Evolutionary conservation across 768 basidiomycete genomes (phyloP).

Genomic region (Termitomyces sp.): DNA sequence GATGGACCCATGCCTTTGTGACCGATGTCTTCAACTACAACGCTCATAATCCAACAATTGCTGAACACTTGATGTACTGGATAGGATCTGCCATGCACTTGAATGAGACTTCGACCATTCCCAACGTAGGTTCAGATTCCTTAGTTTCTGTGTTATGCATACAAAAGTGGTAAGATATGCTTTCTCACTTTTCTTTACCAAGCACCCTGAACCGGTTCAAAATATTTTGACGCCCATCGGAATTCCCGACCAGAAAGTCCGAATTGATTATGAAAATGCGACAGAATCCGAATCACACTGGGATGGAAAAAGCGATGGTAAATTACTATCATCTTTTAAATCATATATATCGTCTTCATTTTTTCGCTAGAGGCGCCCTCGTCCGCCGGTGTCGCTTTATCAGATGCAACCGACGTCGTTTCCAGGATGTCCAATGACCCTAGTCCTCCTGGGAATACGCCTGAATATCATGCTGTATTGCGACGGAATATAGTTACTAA

Average conservation of each 20-base stretch:
- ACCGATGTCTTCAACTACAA: slow-evolving; percentile 41
- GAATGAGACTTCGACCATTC: slow-evolving; percentile 26
- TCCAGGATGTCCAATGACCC: slow-evolving; percentile 4
- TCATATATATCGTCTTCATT: not conserved
- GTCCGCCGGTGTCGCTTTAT: slow-evolving; percentile 26
- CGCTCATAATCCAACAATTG: slow-evolving; percentile 39
- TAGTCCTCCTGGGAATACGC: not conserved
- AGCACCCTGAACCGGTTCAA: slow-evolving; percentile 40
- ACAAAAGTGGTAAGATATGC: slow-evolving; percentile 8
- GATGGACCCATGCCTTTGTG: slow-evolving; percentile 51
- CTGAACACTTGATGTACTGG: slow-evolving; percentile 54
- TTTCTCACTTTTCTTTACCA: slow-evolving; percentile 25
- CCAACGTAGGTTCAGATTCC: slow-evolving; percentile 37
- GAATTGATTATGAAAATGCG: slow-evolving; percentile 21
- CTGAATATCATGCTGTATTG: not conserved
- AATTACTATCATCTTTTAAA: slow-evolving; percentile 1
- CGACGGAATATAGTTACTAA: not conserved
- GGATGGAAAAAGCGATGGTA: slow-evolving; percentile 38
- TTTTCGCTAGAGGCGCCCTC: slow-evolving; percentile 26
- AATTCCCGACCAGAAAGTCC: slow-evolving; percentile 19
- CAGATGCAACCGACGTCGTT: slow-evolving; percentile 3
- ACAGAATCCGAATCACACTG: slow-evolving; percentile 40
- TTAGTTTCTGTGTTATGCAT: not conserved
- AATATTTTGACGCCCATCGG: slow-evolving; percentile 21
- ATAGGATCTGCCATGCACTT: slow-evolving; percentile 47